Conservation (phyloP, 345 rosid genomes). For the Murraya koenigii region DNA sequence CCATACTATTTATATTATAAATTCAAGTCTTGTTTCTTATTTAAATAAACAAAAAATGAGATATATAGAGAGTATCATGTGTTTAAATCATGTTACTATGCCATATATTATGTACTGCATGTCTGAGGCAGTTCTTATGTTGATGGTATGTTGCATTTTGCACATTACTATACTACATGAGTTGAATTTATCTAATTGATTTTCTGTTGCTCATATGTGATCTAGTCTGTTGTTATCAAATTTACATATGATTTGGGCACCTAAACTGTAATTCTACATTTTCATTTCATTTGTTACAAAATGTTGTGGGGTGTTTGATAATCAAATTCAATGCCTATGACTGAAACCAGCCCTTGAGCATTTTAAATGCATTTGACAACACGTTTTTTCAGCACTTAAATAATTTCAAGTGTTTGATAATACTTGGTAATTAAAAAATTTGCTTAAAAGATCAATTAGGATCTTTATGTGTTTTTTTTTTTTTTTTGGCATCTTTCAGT, state of each 20-base stretch:
- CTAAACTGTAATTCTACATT: too few relatives aligned
- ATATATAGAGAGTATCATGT: too few relatives aligned
- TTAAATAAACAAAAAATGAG: too few relatives aligned
- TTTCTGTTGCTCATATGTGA: not conserved
- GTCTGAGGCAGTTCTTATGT: not conserved
- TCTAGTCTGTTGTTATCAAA: not conserved
- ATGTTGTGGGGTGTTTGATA: too few relatives aligned
- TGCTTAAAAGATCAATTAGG: not conserved
- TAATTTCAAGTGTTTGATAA: not conserved
- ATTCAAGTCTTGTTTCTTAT: not conserved
- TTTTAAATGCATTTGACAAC: not conserved
- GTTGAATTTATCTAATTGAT: not conserved
- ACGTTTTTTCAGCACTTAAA: not conserved
- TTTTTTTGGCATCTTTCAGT: not conserved
- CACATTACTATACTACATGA: not conserved
- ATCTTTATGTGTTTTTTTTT: not conserved
- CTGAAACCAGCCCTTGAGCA: not conserved
- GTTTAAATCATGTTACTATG: too few relatives aligned
- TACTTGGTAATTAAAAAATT: not conserved
- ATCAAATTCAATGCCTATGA: not conserved
- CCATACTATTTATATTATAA: not conserved
- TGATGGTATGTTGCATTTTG: not conserved
- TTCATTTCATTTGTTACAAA: too few relatives aligned
- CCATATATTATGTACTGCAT: not conserved
- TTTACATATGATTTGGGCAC: too few relatives aligned